Evolutionary conservation across 208 protist species (phyloP), one percentile per base, ranked within the genome.

Genomic region (Perkinsela sp.): DNA sequence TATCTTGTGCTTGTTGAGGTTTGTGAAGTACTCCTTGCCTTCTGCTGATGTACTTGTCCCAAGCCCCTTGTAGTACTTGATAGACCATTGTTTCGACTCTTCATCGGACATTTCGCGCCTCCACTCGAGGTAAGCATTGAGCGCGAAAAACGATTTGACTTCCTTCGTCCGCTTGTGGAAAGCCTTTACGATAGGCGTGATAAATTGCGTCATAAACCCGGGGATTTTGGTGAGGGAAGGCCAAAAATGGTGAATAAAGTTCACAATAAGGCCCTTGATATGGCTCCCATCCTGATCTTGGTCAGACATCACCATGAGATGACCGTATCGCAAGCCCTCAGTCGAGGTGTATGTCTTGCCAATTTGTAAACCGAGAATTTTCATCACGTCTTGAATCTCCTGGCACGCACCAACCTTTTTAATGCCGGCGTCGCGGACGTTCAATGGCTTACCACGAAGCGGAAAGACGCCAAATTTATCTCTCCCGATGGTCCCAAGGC

Each of bases 281-380:
- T 99, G 98, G 40, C 96, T 99, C 22, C 98, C 98, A 75, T 99
- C 98, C 76, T 97, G 87, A 89, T 99, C 98, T 80, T 99, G 96
- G 88, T 99, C 98, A 2, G 97, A 90, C 98, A 99, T 99, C 71
- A 99, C 98, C 96, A 99, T 99, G 30, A 99, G 73, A 68, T 93
- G 86, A 1, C 97, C 98, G 82, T 99, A 99, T 68, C 98, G 86
- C 32, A 99, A 80, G 28, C 75, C 72, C 30, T 93, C 84, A 0
- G 76, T 67, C 65, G 70, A 78, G n/a, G 73, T 77, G 80, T 97
- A 95, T 68, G 83, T 82, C 68, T 94, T 83, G 0, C 81, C 77
- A 48, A 94, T 75, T 74, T 96, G 88, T 2, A 98, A 78, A 1
- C 94, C 93, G 71, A 97, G 82, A 70, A 97, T 97, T 76, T 94